Evolutionary conservation across 2,329 filamentous ascomycete genomes (phyloP), one percentile per base, ranked within the genome.

Genomic region (Neofusicoccum ribis): DNA sequence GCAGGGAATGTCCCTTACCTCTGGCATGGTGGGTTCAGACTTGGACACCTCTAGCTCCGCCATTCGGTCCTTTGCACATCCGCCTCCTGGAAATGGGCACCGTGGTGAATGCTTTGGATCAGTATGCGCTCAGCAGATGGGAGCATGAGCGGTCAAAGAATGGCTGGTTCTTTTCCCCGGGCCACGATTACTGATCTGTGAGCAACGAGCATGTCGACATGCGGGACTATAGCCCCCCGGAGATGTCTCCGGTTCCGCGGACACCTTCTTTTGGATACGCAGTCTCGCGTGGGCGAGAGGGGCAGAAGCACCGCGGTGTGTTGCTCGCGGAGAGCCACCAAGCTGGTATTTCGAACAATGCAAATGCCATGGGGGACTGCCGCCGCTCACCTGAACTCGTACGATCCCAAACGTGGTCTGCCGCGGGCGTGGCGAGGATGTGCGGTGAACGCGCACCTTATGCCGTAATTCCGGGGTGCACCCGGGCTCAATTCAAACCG

Each of bases 321-420:
- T 47, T n/a, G 15, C 7, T 36, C 5, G 12, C 31, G 27, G 9
- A 47, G 43, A 14, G 12, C 54, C 23, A 15, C 41, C 8, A 12
- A 14, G 11, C 11, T 7, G 52, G 37, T 34, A 60, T 36, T 36
- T 47, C 17, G 34, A 60, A 47, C 56, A 20, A 36, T 47, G 8
- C 41, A 60, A 11, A 34, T 31, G 54, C 54, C 54, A 44, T 36
- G 23, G 15, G 4, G 23, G 23, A 36, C 14, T 46, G 41, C 54
- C 54, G 54, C n/a, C 15, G 54, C 56, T 60, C 56, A 60, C 41
- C 27, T 47, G 41, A 47, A 49, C 15, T 60, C 56, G 43, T 60
- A 60, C 43, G 56, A 60, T 37, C n/a, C 56, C 20, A 59, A 36
- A 36, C 41, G 14, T 20, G 51, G 51, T 5, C 51, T 12, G 37